A percentile compares a stretch with the other conserved stretches of the same genome.
Conservation (phyloP, 768 basidiomycete species). For the Suillus fuscotomentosus region DNA sequence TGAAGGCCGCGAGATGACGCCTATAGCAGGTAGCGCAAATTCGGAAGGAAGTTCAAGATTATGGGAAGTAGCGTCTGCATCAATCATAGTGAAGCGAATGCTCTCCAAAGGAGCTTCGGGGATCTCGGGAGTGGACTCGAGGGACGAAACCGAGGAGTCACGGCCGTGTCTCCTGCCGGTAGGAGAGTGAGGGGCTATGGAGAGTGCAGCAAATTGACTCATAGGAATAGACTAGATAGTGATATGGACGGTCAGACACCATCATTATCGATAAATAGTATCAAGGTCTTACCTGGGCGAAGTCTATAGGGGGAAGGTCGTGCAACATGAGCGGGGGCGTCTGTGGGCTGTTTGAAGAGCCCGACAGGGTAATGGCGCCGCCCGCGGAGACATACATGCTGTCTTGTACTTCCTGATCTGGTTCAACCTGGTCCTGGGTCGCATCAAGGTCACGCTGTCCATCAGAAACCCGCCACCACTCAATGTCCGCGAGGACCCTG, state of each 20-base stretch:
- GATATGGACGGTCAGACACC: not conserved
- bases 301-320: constrained; percentile 18
- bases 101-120: constrained; percentile 37
- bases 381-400: constrained; percentile 13
- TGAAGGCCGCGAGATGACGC: constrained; percentile 21
- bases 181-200: constrained; percentile 55
- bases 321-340: constrained; percentile 29
- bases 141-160: constrained; percentile 51
- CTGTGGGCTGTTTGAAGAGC: constrained; percentile 36
- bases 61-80: constrained; percentile 38
- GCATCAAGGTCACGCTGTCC: constrained; percentile 55
- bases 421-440: constrained; percentile 25
- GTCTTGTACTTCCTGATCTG: constrained; percentile 9
- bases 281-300: constrained; percentile 23
- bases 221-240: constrained; percentile 32
- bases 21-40: constrained; percentile 14
- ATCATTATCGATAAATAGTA: not conserved
- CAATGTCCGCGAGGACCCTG: constrained; percentile 81
- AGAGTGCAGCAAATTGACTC: constrained; percentile 51
- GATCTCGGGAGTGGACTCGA: constrained; percentile 58
- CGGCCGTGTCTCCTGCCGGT: constrained; percentile 38
- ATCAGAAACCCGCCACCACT: constrained; percentile 82
- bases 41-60: constrained; percentile 27
- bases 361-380: constrained; percentile 34
- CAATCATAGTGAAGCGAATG: constrained; percentile 35